These are phyloP conservation scores for Nitzschia putrida DNA, from an alignment of 108 stramenopile genomes.

Conservation along the genomic window DNA sequence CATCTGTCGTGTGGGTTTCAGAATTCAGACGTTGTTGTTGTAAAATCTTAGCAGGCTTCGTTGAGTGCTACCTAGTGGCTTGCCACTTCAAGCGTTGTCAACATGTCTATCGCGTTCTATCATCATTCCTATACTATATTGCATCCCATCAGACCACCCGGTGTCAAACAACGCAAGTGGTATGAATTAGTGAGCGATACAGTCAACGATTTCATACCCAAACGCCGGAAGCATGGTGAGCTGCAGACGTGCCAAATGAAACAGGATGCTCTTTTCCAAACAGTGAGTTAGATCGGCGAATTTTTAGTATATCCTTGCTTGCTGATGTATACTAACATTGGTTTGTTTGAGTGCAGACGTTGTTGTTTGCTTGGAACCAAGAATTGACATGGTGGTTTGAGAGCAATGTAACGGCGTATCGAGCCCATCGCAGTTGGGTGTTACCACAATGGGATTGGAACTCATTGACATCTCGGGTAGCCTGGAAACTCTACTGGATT, in stretches of 20 bases:
- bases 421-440: not conserved
- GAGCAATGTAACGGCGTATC: not conserved
- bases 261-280: constrained; percentile 1
- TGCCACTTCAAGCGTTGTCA: too few relatives aligned
- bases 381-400: constrained; percentile 18
- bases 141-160: too few relatives aligned
- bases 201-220: too few relatives aligned
- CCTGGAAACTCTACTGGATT: constrained; percentile 25
- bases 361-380: constrained; percentile 7
- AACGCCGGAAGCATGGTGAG: constrained; percentile 8
- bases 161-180: too few relatives aligned
- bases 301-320: not conserved
- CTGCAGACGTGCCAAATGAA: constrained; percentile 8
- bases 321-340: not conserved
- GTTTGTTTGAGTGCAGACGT: not conserved
- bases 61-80: too few relatives aligned
- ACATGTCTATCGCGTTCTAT: too few relatives aligned
- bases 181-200: too few relatives aligned
- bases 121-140: too few relatives aligned
- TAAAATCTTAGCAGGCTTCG: too few relatives aligned
- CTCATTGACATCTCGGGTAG: constrained; percentile 4
- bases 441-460: constrained; percentile 5
- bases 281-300: not conserved
- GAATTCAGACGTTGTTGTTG: too few relatives aligned
- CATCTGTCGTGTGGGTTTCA: too few relatives aligned